Conservation (phyloP, 257 asterid genomes). For the Nemophila menziesii region DNA sequence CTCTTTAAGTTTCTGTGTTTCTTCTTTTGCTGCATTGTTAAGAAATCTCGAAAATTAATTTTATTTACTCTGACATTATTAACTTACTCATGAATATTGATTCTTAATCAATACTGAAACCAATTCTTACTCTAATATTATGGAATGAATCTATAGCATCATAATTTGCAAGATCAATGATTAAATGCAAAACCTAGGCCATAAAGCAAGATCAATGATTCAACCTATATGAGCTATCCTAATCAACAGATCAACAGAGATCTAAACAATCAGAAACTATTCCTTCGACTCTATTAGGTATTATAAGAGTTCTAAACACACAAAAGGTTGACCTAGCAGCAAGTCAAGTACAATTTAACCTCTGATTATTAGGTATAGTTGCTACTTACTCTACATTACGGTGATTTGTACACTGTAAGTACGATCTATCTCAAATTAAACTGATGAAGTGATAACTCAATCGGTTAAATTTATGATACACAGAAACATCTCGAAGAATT, state of each 20-base stretch:
- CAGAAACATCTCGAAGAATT: not conserved
- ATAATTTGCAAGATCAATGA: not conserved
- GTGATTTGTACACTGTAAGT: no score
- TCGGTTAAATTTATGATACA: not conserved
- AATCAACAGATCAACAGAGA: not conserved
- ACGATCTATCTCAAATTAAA: not conserved
- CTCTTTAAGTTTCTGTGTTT: conserved; percentile 37
- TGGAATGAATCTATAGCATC: no score
- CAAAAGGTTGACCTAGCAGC: not conserved
- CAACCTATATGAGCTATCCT: not conserved
- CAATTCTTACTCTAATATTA: not conserved
- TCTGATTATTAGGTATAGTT: no score
- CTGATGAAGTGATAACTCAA: not conserved
- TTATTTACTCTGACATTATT: not conserved
- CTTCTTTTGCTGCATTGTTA: conserved; percentile 60
- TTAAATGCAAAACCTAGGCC: not conserved
- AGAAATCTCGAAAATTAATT: not conserved
- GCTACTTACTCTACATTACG: no score
- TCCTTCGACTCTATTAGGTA: not conserved
- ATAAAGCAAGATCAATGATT: not conserved
- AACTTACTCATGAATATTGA: not conserved
- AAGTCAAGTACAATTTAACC: not conserved
- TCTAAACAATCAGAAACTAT: not conserved
- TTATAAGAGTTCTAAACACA: not conserved
- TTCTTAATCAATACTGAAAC: not conserved